Base-by-base conservation (phyloP, 2,329 filamentous ascomycete genomes). In the Colletotrichum liriopes region DNA sequence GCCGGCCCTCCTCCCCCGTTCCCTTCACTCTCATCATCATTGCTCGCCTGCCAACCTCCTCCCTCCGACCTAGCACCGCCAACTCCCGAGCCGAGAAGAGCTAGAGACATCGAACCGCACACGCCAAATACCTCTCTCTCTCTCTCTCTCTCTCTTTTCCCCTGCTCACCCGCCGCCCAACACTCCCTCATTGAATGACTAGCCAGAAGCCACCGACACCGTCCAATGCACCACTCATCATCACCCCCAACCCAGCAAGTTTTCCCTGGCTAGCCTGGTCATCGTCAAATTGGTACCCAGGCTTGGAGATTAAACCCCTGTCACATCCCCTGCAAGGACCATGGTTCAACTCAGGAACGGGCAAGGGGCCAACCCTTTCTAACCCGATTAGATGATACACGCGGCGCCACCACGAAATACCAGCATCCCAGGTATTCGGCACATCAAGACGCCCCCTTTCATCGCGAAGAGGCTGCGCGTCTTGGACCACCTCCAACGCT, bases 231-330 rank as follows among this genome's bases (percentile, higher is more conserved):
- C 55, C 51, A 67, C 49, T 55, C 51, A 64, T 68, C 41, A 52
- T 59, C 58, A 45, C 39, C 32, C 41, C 56, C 43, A 35, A 43
- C 37, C 37, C n/a, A 41, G 37, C 45, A 64, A 59, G 55, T 32
- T 52, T 72, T 72, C 59, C 59, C 59, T 64, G 29, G 29, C 69
- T 72, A 72, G 69, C 65, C 58, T 39, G 65, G 39, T 51, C 63
- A 64, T 72, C 58, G 35, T 60, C 59, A 72, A 72, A 72, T 72
- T 72, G 65, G 52, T 60, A 60, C 47, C 59, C 69, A 72, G 59
- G 52, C 67, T 71, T 73, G 58, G 61, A 66, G 47, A 62, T 66
- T 56, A 12, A 58, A 58, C 55, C 71, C 71, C 55, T 66, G 71
- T 58, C 67, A 18, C 11, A 51, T 26, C 67, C 71, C 60, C 54